Conservation (phyloP, 148 eudicot genomes). For the Persicaria maculosa region DNA sequence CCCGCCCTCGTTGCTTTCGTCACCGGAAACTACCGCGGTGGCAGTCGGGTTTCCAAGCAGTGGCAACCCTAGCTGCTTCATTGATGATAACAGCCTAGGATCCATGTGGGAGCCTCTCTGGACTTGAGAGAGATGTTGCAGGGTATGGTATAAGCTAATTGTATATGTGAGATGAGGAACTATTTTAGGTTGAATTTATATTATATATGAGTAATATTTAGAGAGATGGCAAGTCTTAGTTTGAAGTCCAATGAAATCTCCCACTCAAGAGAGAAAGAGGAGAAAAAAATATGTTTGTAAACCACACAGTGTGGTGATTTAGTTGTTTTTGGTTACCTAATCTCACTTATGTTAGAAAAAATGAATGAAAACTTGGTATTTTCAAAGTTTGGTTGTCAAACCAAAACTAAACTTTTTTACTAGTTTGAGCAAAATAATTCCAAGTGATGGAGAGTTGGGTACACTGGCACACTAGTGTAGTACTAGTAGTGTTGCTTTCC, state of each 20-base stretch:
- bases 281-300: neutral
- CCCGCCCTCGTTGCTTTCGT: neutral
- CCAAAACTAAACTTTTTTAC: no score
- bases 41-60: neutral
- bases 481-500: no score
- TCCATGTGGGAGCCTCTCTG: neutral
- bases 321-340: neutral
- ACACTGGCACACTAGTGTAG: no score
- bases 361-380: no score
- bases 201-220: neutral
- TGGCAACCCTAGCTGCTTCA: neutral
- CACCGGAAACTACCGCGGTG: neutral
- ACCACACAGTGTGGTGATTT: neutral
- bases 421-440: no score
- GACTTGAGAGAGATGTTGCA: neutral
- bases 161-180: neutral
- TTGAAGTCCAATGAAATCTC: slow-evolving; percentile 4
- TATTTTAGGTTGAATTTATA: neutral
- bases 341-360: neutral
- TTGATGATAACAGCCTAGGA: neutral
- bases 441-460: no score
- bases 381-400: no score
- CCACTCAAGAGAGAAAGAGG: neutral
- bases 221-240: neutral
- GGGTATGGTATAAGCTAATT: neutral